Evolutionary conservation across 179 eudicot genomes (phyloP), one percentile per base, ranked within the genome.

Genomic region (Actinidia arguta): DNA sequence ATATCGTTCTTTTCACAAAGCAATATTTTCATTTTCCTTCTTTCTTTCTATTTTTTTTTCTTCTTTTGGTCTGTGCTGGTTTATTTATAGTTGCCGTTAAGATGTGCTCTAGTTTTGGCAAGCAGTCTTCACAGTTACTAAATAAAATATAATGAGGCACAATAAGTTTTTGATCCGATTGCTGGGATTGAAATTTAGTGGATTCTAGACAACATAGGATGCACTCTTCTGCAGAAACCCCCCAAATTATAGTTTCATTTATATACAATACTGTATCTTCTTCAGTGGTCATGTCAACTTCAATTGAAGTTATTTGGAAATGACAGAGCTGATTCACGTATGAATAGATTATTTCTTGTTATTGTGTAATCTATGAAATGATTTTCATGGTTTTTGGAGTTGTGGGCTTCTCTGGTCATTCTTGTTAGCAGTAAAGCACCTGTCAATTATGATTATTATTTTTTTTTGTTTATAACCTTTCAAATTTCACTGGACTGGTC

Each of bases 51-150:
- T 50, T 13, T 25, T 17, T 27, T 2, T 44, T 5, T 13, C 2
- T 52, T 9, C 8, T 4, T 75, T 8, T 36, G 61, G 9, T 52
- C 20, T 56, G 11, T 78, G 80, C 80, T 61, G 80, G 72, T 62
- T 61, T 62, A 42, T 77, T n/a, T 3, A 24, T 42, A 44, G 71
- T 58, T 61, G 68, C 50, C 10, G 54, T 59, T 10, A 17, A 13
- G 68, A 78, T 6, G 58, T 61, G 71, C 54, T 46, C 7, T 9
- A 11, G 42, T 18, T 14, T 78, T 13, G 16, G 36, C 18, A 24
- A 24, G 16, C 58, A 62, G 52, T 63, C 70, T 78, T 17, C 42
- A 61, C 80, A 78, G 14, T 63, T 62, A 20, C 56, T 39, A 8
- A 31, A 59, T 42, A 20, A 4, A 7, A 6, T 61, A 24, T 25